Evolutionary conservation across 1,139 yeast genomes (phyloP).

Genomic region (Waltiozyma sp.): DNA sequence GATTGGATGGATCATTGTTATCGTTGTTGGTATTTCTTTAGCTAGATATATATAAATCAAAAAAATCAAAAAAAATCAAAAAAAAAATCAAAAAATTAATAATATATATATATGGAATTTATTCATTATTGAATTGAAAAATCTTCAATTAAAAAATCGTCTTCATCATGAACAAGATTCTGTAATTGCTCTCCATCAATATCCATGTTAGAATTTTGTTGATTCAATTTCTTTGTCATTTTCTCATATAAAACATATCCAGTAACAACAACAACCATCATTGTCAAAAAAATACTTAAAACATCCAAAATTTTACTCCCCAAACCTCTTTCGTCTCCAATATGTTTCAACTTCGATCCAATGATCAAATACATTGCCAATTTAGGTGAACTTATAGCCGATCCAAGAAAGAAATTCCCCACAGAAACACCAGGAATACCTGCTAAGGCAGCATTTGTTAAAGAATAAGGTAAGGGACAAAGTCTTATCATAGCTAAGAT

Average conservation of each 20-base stretch:
- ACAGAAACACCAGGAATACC: constrained; percentile 67
- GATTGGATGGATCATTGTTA: neutral
- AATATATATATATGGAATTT: too few species aligned
- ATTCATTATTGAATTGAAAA: neutral
- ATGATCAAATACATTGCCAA: constrained; percentile 65
- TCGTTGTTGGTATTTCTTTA: neutral
- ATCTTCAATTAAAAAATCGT: neutral
- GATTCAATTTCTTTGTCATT: constrained; percentile 27
- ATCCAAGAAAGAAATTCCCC: constrained; percentile 56
- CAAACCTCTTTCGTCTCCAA: constrained; percentile 51
- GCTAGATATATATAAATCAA: neutral
- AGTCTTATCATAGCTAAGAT: constrained; percentile 63
- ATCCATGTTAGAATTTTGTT: too few species aligned
- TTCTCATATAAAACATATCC: constrained; percentile 63
- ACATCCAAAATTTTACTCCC: constrained; percentile 50
- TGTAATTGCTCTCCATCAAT: neutral
- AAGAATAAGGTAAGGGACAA: constrained; percentile 88
- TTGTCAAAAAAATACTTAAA: constrained; percentile 50
- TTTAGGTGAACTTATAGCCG: constrained; percentile 72
- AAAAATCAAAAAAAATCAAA: too few species aligned
- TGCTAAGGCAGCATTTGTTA: constrained; percentile 87
- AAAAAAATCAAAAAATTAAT: too few species aligned
- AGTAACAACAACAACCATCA: constrained; percentile 43
- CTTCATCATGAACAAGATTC: neutral
- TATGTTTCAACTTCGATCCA: constrained; percentile 63